Evolutionary conservation across 345 rosid genomes (phyloP), one percentile per base, ranked within the genome.

Genomic region (Salix purpurea): DNA sequence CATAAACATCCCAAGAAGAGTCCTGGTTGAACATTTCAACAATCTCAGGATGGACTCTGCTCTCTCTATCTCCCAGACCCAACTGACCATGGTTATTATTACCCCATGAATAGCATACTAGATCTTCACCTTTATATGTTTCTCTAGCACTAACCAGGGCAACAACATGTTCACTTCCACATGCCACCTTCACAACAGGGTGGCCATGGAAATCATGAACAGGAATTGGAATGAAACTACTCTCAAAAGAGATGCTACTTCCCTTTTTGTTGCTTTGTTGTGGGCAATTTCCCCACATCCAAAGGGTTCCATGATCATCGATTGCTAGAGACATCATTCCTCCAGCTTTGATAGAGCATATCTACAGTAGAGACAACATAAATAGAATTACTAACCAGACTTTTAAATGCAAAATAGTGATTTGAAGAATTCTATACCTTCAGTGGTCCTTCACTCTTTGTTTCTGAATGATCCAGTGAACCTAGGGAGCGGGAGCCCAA

Each of bases 231-330:
- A 84, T 62, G n/a, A 84, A 86, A 73, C 76, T 80, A 81, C 94
- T 87, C 34, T 76, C 78, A 40, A 90, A 82, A 12, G 90, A 78
- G 79, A 90, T 87, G 66, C 44, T 80, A 78, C 76, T 84, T 21
- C 82, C 87, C 12, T 58, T 40, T 62, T 42, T 78, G 21, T 74
- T 80, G 65, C 74, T 89, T 80, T 79, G 85, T 46, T 74, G 86
- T 13, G 97, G 97, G 76, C 90, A 90, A 83, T 87, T 90, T 26
- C 98, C 98, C 97, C 97, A 94, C 83, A 94, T 89, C 98, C 98
- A 94, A 74, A 92, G 85, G 76, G 82, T 78, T 42, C 97, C 97
- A 3, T 73, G 82, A 75, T 84, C 86, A 77, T 94, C 98, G 77
- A 92, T 89, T n/a, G 97, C 98, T 23, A 91, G 78, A 12, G 97